These are phyloP conservation scores for Starmerella vitae DNA, from an alignment of 805 yeast species.

Conservation along the genomic window DNA sequence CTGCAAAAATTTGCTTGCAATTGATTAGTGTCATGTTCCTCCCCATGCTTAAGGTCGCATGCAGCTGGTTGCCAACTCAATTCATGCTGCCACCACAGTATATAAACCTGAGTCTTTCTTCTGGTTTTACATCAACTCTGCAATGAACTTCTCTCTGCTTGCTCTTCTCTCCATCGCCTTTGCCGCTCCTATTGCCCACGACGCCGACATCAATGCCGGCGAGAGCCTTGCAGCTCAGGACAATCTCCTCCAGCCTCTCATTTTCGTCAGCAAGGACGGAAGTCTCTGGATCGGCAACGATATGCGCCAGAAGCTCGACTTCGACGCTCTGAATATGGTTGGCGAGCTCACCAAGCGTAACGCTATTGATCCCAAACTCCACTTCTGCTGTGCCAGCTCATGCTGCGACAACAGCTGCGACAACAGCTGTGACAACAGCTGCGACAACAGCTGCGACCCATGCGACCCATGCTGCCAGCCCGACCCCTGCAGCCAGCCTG, in stretches of 20 bases:
- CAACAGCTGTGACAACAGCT: neutral
- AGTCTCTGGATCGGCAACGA: conserved; percentile 10
- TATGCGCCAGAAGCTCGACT: conserved; percentile 3
- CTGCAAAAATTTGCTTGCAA: too few relatives aligned
- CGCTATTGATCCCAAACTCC: conserved; percentile 7
- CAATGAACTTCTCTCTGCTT: conserved; percentile 13
- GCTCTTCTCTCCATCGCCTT: conserved; percentile 10
- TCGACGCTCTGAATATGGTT: conserved; percentile 3
- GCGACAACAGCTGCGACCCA: conserved; percentile 3
- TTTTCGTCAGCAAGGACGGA: conserved; percentile 13
- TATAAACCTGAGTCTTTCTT: too few relatives aligned
- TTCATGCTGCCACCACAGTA: too few relatives aligned
- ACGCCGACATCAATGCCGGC: neutral
- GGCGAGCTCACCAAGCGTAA: conserved; percentile 2
- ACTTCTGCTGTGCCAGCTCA: conserved; percentile 7
- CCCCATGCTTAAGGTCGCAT: too few relatives aligned
- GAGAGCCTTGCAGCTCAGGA: neutral
- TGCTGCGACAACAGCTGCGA: too few relatives aligned
- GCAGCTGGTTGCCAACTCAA: too few relatives aligned
- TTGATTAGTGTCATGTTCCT: too few relatives aligned
- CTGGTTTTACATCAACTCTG: too few relatives aligned
- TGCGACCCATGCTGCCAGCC: conserved; percentile 4
- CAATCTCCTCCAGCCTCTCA: conserved; percentile 6
- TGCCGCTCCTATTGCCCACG: conserved; percentile 12
- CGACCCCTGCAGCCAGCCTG: neutral